Evolutionary conservation across 2,329 filamentous ascomycete species (phyloP).

Genomic region (Gaeumannomyces sp.): DNA sequence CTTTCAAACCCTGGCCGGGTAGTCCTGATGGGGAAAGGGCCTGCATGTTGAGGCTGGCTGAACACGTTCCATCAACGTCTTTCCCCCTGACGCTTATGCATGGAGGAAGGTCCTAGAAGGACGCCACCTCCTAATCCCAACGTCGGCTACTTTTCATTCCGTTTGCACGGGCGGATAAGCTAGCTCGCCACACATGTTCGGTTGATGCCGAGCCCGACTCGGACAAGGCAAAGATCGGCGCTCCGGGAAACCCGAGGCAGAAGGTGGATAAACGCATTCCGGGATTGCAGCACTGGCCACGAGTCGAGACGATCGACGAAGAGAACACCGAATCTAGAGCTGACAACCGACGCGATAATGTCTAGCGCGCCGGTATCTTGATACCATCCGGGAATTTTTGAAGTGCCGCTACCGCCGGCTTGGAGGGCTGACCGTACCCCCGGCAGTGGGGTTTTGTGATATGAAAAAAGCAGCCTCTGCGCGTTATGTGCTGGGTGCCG

Average conservation of each 20-base stretch:
- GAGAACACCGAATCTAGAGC: not conserved
- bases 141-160: not conserved
- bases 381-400: not conserved
- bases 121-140: not conserved
- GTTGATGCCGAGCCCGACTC: not conserved
- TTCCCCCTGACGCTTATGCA: not conserved
- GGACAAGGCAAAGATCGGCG: not conserved
- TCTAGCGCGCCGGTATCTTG: not conserved
- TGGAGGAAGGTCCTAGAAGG: not conserved
- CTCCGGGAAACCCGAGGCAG: not conserved
- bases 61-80: not conserved
- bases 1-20: not conserved
- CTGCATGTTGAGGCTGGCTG: not conserved
- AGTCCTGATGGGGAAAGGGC: not conserved
- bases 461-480: no score
- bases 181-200: not conserved
- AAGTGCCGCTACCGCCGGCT: not conserved
- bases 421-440: not conserved
- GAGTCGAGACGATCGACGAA: not conserved
- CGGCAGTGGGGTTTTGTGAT: no score
- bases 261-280: not conserved
- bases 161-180: not conserved
- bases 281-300: not conserved
- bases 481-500: not conserved
- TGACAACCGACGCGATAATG: not conserved